Conservation (phyloP, 2,329 filamentous ascomycete genomes). For the Beauveria sp. region DNA sequence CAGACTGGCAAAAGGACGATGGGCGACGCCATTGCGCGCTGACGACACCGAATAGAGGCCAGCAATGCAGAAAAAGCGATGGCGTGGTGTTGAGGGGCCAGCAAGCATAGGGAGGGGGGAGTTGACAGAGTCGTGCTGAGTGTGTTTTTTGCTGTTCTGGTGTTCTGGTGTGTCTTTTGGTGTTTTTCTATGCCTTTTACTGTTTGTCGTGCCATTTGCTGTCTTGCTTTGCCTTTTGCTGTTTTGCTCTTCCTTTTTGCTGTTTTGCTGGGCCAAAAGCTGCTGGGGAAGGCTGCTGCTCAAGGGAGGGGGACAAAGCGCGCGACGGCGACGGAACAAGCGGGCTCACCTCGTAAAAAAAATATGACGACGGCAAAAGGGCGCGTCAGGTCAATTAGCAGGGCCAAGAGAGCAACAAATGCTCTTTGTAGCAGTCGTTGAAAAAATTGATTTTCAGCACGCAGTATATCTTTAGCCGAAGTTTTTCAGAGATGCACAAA, state of each 20-base stretch:
- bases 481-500: background rate
- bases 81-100: conserved; percentile 5
- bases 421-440: background rate
- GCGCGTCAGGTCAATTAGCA: conserved; percentile 3
- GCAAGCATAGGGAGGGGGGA: background rate
- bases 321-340: background rate
- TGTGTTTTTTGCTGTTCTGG: background rate
- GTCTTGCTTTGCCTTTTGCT: no score
- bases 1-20: background rate
- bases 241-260: no score
- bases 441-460: background rate
- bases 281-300: background rate
- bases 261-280: no score
- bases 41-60: background rate
- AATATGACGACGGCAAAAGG: background rate
- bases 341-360: background rate
- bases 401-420: background rate
- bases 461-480: background rate
- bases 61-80: background rate
- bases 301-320: background rate
- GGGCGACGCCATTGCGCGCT: background rate
- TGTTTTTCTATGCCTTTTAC: no score
- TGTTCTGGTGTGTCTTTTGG: no score
- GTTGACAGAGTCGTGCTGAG: background rate
- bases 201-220: no score